Percentiles rank a stretch among this genome's conserved stretches.
Conservation (phyloP, 2,329 filamentous ascomycete species). For the Neospermospora avenae region DNA sequence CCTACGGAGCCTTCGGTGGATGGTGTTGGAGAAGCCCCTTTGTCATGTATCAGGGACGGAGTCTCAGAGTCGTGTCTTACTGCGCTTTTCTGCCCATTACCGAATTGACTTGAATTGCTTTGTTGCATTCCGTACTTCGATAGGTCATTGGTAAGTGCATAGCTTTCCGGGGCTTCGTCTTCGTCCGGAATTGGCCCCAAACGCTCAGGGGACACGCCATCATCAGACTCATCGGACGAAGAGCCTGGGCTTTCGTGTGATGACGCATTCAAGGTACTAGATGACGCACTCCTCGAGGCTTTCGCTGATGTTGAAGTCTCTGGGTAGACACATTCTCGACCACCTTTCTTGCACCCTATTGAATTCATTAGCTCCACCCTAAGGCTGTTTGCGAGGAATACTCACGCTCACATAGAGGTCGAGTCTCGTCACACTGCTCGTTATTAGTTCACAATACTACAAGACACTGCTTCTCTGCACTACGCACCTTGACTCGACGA, state of each 20-base stretch:
- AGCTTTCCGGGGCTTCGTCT: slow-evolving; percentile 40
- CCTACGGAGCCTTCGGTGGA: slow-evolving; percentile 42
- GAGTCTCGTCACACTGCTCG: slow-evolving; percentile 79
- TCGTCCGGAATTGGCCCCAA: slow-evolving; percentile 55
- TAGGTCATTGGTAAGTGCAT: slow-evolving; percentile 23
- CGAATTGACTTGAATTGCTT: slow-evolving; percentile 40
- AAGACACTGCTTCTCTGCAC: background rate
- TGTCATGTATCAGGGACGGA: slow-evolving; percentile 48
- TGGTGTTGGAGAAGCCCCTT: slow-evolving; percentile 51
- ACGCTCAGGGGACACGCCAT: slow-evolving; percentile 46
- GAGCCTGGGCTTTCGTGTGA: slow-evolving; percentile 42
- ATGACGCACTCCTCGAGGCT: slow-evolving; percentile 17
- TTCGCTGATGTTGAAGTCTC: slow-evolving; percentile 52
- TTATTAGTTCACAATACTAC: background rate
- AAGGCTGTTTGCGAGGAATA: background rate
- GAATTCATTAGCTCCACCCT: slow-evolving; percentile 18
- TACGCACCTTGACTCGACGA: slow-evolving; percentile 73
- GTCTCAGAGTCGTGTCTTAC: slow-evolving; percentile 51
- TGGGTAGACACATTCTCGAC: slow-evolving; percentile 86
- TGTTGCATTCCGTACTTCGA: slow-evolving; percentile 35
- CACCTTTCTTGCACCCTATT: slow-evolving; percentile 84
- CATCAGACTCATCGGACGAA: slow-evolving; percentile 50
- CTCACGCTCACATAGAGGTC: slow-evolving; percentile 79
- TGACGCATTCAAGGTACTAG: slow-evolving; percentile 37
- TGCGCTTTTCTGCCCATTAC: slow-evolving; percentile 36